phyloP scores from a whole-genome alignment of 768 basidiomycete genomes.

The Sporobolomyces pararoseus region DNA sequence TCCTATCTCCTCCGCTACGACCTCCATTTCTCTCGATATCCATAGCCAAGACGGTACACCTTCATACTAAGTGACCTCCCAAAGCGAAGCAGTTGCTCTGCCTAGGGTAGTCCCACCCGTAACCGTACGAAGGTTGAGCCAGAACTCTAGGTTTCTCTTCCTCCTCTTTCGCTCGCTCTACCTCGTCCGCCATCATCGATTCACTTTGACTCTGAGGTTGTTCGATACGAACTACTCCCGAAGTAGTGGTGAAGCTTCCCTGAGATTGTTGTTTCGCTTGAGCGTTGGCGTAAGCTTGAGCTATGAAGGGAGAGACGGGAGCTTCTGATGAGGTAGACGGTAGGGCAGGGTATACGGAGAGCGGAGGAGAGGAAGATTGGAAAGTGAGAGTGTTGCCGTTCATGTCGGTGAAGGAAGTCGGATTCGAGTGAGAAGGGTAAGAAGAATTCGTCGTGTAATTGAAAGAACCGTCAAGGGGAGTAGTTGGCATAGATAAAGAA shows the following conservation, averaged over 20 bases:
- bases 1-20: background rate
- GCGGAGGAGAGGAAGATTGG: slow-evolving; percentile 15
- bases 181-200: background rate
- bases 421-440: slow-evolving; percentile 23
- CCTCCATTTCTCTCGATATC: background rate
- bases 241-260: background rate
- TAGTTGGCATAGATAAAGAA: slow-evolving; percentile 28
- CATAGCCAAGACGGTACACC: background rate
- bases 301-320: background rate
- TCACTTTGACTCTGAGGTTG: background rate
- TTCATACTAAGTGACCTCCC: slow-evolving; percentile 1
- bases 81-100: slow-evolving; percentile 13
- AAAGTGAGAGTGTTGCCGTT: slow-evolving; percentile 33
- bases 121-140: background rate
- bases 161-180: background rate
- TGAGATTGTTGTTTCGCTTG: slow-evolving; percentile 6
- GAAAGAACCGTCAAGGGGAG: slow-evolving; percentile 27
- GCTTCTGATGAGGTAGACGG: background rate
- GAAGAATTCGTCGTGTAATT: slow-evolving; percentile 11
- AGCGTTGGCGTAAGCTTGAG: slow-evolving; percentile 1
- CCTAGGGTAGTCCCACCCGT: slow-evolving; percentile 30
- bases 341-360: slow-evolving; percentile 17
- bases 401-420: slow-evolving; percentile 37
- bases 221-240: slow-evolving; percentile 1
- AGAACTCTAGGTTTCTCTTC: background rate